Evolutionary conservation across 1,284 basidiomycete species (phyloP), one percentile per base, ranked within the genome.

Genomic region (Ustilago nuda): DNA sequence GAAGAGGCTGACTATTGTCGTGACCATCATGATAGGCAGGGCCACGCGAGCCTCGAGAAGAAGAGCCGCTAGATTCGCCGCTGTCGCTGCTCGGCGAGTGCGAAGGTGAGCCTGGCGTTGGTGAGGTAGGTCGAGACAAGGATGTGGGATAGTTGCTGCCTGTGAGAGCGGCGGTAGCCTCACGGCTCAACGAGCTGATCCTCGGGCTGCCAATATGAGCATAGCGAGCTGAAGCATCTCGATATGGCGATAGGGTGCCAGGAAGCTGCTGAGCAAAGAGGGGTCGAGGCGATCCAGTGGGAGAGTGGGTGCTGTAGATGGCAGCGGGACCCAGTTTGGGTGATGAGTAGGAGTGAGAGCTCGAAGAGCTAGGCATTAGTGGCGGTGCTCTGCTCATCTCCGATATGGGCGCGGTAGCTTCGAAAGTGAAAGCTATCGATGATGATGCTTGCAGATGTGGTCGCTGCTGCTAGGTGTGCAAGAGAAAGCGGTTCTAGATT

Each of bases 171-270:
- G 80, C 72, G 17, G 80, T 75, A 35, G 82, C 81, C 53, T 84
- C 82, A 5, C 83, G 72, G 12, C 81, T 72, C n/a, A 84, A 67
- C 36, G 80, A 81, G 56, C 80, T 82, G 59, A 78, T 81, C 30
- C 83, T 63, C 8, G 83, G 82, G 56, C 80, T 82, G 33, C 80
- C 76, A 2, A 76, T 50, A 51, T 80, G 69, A 23, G 80, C 65
- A 55, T 83, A 81, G 48, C 83, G 76, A 3, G 80, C 59, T 6
- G 81, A 72, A 0, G 82, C 81, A 48, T 84, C 83, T 41, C 83
- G 76, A 41, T 83, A 84, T 8, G 83, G 83, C 11, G 83, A 83
- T 13, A 83, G 61, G 8, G 79, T 72, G 17, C 67, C 72, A 0
- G 81, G 76, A 13, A 83, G 67, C 45, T 82, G 80, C 54, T 81